These are phyloP conservation scores for Xanthoconium separans DNA, from an alignment of 1,284 basidiomycete genomes.

Conservation along the genomic window DNA sequence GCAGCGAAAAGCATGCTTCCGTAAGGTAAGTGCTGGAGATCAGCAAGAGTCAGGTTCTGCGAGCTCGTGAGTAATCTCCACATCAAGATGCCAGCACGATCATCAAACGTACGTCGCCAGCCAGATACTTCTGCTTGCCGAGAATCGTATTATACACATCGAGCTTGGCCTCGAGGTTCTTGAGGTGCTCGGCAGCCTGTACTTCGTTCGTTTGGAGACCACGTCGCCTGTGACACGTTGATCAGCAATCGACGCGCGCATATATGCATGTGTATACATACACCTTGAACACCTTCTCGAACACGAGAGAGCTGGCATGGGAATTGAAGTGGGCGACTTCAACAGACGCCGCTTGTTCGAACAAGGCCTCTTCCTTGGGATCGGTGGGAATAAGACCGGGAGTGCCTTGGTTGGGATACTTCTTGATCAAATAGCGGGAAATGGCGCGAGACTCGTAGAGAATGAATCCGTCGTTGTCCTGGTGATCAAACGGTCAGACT, in stretches of 20 bases:
- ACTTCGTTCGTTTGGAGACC: conserved; percentile 25
- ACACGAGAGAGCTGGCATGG: conserved; percentile 14
- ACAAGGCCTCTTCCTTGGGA: conserved; percentile 30
- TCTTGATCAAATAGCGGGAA: conserved; percentile 45
- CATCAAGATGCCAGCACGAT: background rate
- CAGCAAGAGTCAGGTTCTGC: conserved; percentile 47
- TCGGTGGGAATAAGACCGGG: conserved; percentile 34
- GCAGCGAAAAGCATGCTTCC: conserved; percentile 21
- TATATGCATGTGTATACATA: conserved; percentile 26
- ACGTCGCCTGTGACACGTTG: background rate
- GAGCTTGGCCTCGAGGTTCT: conserved; percentile 35
- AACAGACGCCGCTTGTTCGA: conserved; percentile 33
- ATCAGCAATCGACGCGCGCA: background rate
- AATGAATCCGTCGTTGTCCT: conserved; percentile 47
- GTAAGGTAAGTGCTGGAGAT: conserved; percentile 54
- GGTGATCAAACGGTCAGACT: background rate
- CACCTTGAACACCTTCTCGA: conserved; percentile 37
- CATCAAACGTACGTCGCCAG: conserved; percentile 42
- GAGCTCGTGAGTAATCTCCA: conserved; percentile 7
- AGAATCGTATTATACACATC: conserved; percentile 48
- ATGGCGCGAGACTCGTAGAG: conserved; percentile 57
- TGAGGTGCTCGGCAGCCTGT: conserved; percentile 24
- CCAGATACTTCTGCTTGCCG: conserved; percentile 46
- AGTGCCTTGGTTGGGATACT: conserved; percentile 41
- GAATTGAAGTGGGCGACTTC: conserved; percentile 32